Evolutionary conservation across 2,329 filamentous ascomycete species (phyloP).

Genomic region (Neospermospora avenae): DNA sequence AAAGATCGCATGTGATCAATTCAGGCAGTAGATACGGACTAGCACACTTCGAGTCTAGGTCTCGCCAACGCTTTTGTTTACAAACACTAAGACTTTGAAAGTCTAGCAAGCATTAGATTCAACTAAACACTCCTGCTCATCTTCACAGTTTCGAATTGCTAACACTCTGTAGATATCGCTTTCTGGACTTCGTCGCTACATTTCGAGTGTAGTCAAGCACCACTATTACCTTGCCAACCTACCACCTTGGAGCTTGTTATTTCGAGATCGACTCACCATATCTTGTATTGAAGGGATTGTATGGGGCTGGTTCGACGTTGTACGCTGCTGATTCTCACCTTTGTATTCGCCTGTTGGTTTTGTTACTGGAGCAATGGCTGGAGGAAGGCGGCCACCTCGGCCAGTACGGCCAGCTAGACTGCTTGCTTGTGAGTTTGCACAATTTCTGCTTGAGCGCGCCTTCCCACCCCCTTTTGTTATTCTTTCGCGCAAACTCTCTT

Average conservation of each 20-base stretch:
- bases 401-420: neutral
- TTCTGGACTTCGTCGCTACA: too few relatives aligned
- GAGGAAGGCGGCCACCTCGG: neutral
- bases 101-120: neutral
- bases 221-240: neutral
- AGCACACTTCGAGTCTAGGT: neutral
- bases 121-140: neutral
- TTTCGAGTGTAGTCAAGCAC: neutral
- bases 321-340: neutral
- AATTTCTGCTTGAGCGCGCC: neutral
- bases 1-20: neutral
- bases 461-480: neutral
- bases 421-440: slow-evolving; percentile 4
- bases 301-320: neutral
- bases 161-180: too few relatives aligned
- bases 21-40: neutral
- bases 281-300: neutral
- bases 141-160: too few relatives aligned
- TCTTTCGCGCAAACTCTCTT: neutral
- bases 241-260: neutral
- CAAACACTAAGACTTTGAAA: neutral
- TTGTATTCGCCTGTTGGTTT: neutral
- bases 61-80: neutral
- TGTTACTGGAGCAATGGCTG: neutral
- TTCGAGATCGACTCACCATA: neutral